Conservation (phyloP, 257 asterid species). For the Penstemon davidsonii region DNA sequence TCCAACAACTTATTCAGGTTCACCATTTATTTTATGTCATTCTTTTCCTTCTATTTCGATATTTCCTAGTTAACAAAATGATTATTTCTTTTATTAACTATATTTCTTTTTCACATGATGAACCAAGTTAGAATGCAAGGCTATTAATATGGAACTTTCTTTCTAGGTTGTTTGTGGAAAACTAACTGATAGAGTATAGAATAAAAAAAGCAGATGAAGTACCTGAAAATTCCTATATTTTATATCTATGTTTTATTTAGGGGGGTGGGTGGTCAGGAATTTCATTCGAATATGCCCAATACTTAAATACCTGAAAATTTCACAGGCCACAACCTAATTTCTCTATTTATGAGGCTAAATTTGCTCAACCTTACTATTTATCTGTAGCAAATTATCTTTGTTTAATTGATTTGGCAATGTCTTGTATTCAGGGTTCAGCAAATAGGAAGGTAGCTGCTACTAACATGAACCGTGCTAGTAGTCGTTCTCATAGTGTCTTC, state of each 20-base stretch:
- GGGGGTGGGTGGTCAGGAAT: slow-evolving; percentile 1
- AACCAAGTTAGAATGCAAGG: background rate
- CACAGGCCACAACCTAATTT: background rate
- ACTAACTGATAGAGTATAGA: background rate
- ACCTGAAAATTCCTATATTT: background rate
- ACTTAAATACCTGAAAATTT: background rate
- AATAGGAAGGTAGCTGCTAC: slow-evolving; percentile 98
- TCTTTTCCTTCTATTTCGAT: background rate
- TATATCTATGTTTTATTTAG: background rate
- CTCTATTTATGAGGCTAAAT: background rate
- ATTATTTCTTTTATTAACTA: background rate
- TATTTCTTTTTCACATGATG: slow-evolving; percentile 16
- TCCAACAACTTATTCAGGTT: slow-evolving; percentile 95
- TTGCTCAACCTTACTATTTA: background rate
- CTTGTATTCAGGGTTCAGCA: slow-evolving; percentile 72
- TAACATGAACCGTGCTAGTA: slow-evolving; percentile 96
- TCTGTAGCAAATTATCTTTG: background rate
- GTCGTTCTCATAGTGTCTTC: slow-evolving; percentile 98
- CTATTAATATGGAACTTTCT: background rate
- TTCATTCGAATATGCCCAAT: background rate
- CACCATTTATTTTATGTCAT: slow-evolving; percentile 20
- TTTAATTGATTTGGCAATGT: slow-evolving; percentile 21
- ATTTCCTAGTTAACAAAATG: background rate
- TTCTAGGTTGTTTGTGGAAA: background rate
- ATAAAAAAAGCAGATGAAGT: background rate